Conservation (phyloP, 2,329 filamentous ascomycete genomes). For the Verticillium longisporum region DNA sequence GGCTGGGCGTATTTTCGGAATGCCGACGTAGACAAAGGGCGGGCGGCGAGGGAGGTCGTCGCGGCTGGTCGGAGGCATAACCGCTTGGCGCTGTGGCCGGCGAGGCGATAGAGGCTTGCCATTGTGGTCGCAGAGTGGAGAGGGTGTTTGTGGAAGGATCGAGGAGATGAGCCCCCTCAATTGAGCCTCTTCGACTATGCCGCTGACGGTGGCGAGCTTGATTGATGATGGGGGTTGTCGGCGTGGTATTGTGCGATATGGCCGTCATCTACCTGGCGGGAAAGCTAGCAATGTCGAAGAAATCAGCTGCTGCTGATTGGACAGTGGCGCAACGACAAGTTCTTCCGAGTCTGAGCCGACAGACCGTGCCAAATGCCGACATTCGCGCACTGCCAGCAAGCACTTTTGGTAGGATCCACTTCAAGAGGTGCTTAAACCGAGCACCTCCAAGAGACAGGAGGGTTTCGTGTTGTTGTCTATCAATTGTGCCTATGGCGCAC, state of each 20-base stretch:
- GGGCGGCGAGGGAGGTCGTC: conserved; percentile 28
- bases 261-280: conserved; percentile 9
- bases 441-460: too few species aligned
- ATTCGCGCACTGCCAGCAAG: neutral
- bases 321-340: neutral
- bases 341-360: neutral
- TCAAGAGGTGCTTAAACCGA: too few species aligned
- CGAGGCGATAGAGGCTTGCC: conserved; percentile 64
- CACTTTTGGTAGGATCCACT: too few species aligned
- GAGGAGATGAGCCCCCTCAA: conserved; percentile 12
- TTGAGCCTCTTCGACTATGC: conserved; percentile 13
- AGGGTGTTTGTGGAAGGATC: conserved; percentile 20
- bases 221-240: conserved; percentile 10
- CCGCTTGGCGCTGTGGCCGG: conserved; percentile 63
- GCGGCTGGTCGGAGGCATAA: conserved; percentile 46
- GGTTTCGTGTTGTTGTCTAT: too few species aligned
- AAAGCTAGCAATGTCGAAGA: conserved; percentile 6
- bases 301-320: conserved; percentile 9
- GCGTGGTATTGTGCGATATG: conserved; percentile 10
- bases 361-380: neutral
- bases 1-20: conserved; percentile 57
- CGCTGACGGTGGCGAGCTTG: conserved; percentile 11
- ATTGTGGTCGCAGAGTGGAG: conserved; percentile 40
- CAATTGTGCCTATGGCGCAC: too few species aligned
- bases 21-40: conserved; percentile 60